Evolutionary conservation across 139 green algal species (phyloP).

Genomic region (Chlamydomonas applanata): DNA sequence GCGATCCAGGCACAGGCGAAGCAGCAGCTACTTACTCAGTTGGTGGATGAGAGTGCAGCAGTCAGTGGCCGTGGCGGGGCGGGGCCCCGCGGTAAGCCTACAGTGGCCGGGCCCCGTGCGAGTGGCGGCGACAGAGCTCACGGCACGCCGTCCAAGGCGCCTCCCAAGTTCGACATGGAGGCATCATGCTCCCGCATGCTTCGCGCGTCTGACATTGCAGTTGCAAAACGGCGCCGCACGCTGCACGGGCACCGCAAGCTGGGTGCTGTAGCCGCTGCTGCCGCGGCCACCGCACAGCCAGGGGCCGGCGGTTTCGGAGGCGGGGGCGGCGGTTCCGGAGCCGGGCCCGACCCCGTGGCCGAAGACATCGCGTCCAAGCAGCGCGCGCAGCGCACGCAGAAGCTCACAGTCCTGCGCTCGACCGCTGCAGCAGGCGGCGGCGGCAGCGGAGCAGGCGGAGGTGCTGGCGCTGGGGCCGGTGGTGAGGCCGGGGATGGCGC

Average conservation of each 20-base stretch:
- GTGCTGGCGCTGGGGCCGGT: not conserved
- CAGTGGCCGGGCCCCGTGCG: no score
- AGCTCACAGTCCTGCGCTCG: not conserved
- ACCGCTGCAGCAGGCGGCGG: not conserved
- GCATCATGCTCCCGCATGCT: not conserved
- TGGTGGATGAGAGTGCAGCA: no score
- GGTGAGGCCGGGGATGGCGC: not conserved
- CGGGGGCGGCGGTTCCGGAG: not conserved
- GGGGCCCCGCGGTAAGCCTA: no score
- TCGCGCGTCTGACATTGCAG: not conserved
- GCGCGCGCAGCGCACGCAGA: not conserved
- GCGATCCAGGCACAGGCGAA: not conserved
- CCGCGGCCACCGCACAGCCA: not conserved
- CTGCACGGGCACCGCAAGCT: not conserved
- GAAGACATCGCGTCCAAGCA: not conserved
- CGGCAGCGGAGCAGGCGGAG: not conserved
- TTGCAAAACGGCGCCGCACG: no score
- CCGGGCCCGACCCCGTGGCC: not conserved
- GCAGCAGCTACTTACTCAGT: not conserved
- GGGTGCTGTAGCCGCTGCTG: no score
- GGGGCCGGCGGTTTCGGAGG: not conserved
- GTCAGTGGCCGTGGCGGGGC: no score
- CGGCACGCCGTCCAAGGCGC: no score
- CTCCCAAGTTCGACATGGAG: no score
- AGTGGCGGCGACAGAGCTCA: no score